These are phyloP conservation scores for Penicillium occitanis DNA, from an alignment of 2,329 filamentous ascomycete genomes.

Conservation along the genomic window DNA sequence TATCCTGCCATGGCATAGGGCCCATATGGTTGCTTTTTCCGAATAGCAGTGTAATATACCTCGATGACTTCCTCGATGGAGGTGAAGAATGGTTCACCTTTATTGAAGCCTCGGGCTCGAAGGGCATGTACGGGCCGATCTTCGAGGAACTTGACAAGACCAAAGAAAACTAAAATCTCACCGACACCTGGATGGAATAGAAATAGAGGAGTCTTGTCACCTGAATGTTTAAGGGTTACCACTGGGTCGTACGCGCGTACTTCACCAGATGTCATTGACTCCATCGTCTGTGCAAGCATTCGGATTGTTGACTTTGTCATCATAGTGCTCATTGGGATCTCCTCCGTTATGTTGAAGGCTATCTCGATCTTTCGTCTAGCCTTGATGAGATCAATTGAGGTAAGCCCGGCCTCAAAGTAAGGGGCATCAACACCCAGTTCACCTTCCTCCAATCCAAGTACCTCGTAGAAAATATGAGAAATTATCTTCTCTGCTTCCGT, in stretches of 20 bases:
- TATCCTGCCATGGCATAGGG: constrained; percentile 57
- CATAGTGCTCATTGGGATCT: constrained; percentile 41
- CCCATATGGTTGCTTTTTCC: constrained; percentile 47
- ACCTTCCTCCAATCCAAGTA: constrained; percentile 18
- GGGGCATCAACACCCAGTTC: constrained; percentile 25
- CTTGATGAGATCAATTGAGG: constrained; percentile 44
- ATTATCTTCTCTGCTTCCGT: constrained; percentile 8
- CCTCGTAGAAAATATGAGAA: background rate
- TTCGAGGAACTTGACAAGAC: constrained; percentile 33
- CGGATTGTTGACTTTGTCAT: constrained; percentile 28
- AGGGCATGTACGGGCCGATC: constrained; percentile 51
- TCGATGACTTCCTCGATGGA: constrained; percentile 42
- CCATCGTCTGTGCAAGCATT: constrained; percentile 32
- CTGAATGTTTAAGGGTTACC: constrained; percentile 30
- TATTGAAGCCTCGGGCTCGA: constrained; percentile 48
- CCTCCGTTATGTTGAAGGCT: constrained; percentile 28
- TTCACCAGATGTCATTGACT: constrained; percentile 15
- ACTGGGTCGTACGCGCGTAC: constrained; percentile 32
- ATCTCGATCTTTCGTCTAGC: constrained; percentile 40
- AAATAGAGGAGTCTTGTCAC: constrained; percentile 33
- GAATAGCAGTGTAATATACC: constrained; percentile 46
- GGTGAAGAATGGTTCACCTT: constrained; percentile 39
- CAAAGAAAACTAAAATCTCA: constrained; percentile 42
- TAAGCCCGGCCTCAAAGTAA: constrained; percentile 33
- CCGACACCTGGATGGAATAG: constrained; percentile 43